Evolutionary conservation across 1,284 basidiomycete species (phyloP).

Genomic region (Coriolopsis trogii): DNA sequence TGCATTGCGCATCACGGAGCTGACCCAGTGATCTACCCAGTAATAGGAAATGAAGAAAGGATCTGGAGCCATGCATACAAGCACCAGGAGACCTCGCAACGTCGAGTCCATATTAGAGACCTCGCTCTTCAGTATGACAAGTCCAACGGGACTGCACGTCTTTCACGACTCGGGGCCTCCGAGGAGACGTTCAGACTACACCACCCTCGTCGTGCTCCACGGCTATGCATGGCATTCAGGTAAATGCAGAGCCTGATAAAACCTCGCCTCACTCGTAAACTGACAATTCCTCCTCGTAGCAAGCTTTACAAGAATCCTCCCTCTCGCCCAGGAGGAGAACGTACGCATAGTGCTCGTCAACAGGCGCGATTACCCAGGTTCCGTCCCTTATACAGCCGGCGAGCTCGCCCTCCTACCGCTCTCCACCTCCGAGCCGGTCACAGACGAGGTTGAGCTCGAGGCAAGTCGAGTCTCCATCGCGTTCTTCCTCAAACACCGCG

Average conservation of each 20-base stretch:
- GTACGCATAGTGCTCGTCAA: constrained; percentile 15
- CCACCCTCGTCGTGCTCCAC: constrained; percentile 11
- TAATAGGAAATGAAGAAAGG: too few species aligned
- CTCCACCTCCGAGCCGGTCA: background rate
- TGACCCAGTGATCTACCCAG: too few species aligned
- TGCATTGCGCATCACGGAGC: too few species aligned
- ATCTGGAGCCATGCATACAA: too few species aligned
- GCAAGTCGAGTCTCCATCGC: background rate
- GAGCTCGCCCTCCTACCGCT: constrained; percentile 25
- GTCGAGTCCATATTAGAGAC: too few species aligned
- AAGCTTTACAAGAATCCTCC: constrained; percentile 28
- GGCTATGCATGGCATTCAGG: constrained; percentile 12
- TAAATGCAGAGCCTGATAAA: too few species aligned
- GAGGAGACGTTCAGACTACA: constrained; percentile 1
- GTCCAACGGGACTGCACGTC: background rate
- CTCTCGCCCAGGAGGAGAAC: constrained; percentile 5
- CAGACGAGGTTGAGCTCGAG: background rate
- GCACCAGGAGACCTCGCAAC: too few species aligned
- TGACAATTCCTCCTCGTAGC: constrained; percentile 14
- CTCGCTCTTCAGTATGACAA: too few species aligned
- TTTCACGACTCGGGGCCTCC: constrained; percentile 12
- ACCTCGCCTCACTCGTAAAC: too few species aligned
- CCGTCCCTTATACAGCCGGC: constrained; percentile 11
- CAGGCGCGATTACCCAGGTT: constrained; percentile 17
- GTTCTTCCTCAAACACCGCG: constrained; percentile 10